phyloP scores from a whole-genome alignment of 1,284 basidiomycete genomes.

The Porodaedalea pini region DNA sequence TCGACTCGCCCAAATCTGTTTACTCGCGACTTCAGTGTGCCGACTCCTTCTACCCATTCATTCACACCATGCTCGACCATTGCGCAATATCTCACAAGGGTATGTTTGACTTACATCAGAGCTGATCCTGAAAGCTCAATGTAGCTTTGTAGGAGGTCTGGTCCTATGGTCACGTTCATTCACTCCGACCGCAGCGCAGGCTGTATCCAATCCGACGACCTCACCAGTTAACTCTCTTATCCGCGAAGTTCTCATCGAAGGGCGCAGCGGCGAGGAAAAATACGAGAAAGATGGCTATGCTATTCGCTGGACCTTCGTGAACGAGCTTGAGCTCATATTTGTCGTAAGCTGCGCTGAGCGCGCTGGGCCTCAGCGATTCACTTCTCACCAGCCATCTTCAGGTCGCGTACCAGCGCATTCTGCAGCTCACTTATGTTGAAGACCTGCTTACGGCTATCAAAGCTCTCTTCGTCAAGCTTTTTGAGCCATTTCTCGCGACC shows the following conservation, averaged over 20 bases:
- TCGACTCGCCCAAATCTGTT: too few relatives aligned
- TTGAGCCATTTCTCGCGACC: slow-evolving; percentile 75
- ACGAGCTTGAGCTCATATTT: slow-evolving; percentile 91
- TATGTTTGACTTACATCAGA: slow-evolving; percentile 29
- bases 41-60: background rate
- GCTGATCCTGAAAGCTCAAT: slow-evolving; percentile 12
- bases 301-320: slow-evolving; percentile 89
- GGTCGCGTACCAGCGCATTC: slow-evolving; percentile 96
- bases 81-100: slow-evolving; percentile 90
- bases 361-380: slow-evolving; percentile 1
- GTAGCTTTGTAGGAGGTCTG: slow-evolving; percentile 64
- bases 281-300: slow-evolving; percentile 92
- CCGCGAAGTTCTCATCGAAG: slow-evolving; percentile 86
- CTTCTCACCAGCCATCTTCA: slow-evolving; percentile 32
- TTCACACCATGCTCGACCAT: slow-evolving; percentile 70
- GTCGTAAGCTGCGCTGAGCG: slow-evolving; percentile 51
- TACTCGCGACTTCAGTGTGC: background rate
- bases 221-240: slow-evolving; percentile 90
- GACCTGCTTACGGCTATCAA: slow-evolving; percentile 81
- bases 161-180: slow-evolving; percentile 92
- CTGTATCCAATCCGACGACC: slow-evolving; percentile 63
- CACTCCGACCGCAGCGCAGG: slow-evolving; percentile 75
- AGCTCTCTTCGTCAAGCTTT: slow-evolving; percentile 80
- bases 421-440: slow-evolving; percentile 93
- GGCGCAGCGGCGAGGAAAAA: slow-evolving; percentile 69